Evolutionary conservation across 139 green algal species (phyloP).

Genomic region (Picochlorum sp.): DNA sequence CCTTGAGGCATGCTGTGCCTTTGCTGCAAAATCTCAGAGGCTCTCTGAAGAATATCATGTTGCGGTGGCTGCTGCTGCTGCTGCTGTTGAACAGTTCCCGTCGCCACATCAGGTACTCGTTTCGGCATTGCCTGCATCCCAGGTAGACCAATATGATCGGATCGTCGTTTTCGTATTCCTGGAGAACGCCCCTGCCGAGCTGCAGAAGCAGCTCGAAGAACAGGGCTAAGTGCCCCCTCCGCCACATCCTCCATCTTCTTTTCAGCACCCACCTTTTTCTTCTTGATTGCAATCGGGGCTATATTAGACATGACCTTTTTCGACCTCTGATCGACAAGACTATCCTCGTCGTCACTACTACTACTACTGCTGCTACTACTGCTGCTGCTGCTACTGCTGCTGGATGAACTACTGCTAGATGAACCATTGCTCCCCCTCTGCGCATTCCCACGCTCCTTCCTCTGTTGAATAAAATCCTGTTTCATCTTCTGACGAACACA

Average conservation of each 20-base stretch:
- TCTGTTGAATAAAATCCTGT: slow-evolving; percentile 6
- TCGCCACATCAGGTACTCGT: no score
- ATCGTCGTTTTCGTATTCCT: neutral
- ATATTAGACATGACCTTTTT: neutral
- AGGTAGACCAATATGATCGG: slow-evolving; percentile 3
- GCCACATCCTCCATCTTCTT: neutral
- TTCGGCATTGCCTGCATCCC: neutral
- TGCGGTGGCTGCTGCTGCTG: no score
- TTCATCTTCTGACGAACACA: neutral
- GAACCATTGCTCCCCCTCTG: neutral
- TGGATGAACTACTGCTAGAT: slow-evolving; percentile 2
- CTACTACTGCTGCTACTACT: slow-evolving; percentile 4
- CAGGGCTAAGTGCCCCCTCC: neutral
- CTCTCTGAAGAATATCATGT: no score
- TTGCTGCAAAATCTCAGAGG: no score
- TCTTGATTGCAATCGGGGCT: neutral
- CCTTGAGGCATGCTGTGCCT: no score
- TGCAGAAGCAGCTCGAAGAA: neutral
- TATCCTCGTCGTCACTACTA: slow-evolving; percentile 5
- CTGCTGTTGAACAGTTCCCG: no score
- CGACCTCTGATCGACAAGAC: neutral
- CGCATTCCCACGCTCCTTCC: neutral
- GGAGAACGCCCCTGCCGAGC: neutral
- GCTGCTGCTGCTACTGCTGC: slow-evolving; percentile 4
- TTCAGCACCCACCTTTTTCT: no score